These are phyloP conservation scores for Pythium utonaiense DNA, from an alignment of 352 stramenopile genomes.

Conservation along the genomic window DNA sequence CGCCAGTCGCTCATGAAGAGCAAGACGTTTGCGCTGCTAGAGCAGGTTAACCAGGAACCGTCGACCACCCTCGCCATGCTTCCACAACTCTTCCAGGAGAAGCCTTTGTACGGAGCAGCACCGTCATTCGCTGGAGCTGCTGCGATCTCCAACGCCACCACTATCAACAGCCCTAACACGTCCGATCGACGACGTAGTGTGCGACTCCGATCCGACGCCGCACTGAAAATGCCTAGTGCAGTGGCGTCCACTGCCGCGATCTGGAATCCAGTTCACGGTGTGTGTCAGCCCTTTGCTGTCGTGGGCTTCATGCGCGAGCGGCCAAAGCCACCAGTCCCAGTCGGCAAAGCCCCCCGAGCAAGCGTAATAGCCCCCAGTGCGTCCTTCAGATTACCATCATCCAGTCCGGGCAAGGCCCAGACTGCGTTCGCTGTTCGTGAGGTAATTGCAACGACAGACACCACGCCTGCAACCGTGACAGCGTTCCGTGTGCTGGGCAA, in stretches of 20 bases:
- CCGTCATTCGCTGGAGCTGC: background rate
- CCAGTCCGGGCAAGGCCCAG: background rate
- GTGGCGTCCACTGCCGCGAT: conserved; percentile 26
- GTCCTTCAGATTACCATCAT: background rate
- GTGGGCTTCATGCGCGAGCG: conserved; percentile 58
- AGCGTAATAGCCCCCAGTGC: background rate
- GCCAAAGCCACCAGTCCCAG: background rate
- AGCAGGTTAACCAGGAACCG: background rate
- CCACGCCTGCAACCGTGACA: background rate
- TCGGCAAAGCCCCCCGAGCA: background rate
- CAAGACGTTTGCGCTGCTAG: conserved; percentile 22
- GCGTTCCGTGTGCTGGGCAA: conserved; percentile 78
- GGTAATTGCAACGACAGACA: background rate
- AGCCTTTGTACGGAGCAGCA: conserved; percentile 15
- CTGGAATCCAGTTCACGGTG: conserved; percentile 71
- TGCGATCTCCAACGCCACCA: background rate
- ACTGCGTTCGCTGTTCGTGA: background rate
- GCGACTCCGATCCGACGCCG: conserved; percentile 33
- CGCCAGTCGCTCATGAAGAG: conserved; percentile 23
- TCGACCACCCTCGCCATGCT: background rate
- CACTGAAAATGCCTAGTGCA: conserved; percentile 5
- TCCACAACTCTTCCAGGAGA: conserved; percentile 15
- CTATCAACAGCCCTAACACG: background rate
- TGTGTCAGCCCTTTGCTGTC: conserved; percentile 69
- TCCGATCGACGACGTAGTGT: conserved; percentile 28